Percentiles rank a stretch among this genome's conserved stretches.
Conservation (phyloP, 257 asterid species). For the Leonotis leonurus region DNA sequence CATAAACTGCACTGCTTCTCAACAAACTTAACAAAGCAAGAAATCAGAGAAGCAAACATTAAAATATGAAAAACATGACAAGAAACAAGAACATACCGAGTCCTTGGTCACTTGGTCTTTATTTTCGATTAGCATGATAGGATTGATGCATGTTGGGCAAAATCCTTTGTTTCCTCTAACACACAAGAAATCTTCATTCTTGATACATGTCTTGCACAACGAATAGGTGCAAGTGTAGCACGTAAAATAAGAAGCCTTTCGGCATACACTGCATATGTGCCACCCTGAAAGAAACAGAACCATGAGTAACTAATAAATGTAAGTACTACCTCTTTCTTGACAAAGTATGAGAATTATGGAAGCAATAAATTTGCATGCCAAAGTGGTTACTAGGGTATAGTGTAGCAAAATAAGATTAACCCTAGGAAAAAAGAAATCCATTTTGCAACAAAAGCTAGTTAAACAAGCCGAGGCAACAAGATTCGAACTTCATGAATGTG, state of each 20-base stretch:
- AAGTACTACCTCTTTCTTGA: not conserved
- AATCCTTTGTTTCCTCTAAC: conserved; percentile 83
- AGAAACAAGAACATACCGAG: conserved; percentile 45
- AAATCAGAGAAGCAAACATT: not conserved
- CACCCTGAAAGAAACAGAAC: conserved; percentile 54
- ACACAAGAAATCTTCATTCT: conserved; percentile 43
- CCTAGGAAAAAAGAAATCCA: too few relatives aligned
- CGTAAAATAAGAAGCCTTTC: conserved; percentile 53
- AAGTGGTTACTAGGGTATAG: not conserved
- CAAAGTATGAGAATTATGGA: not conserved
- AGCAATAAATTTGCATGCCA: not conserved
- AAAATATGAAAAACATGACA: not conserved
- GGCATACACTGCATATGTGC: conserved; percentile 86
- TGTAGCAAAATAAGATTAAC: not conserved
- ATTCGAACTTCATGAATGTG: not conserved
- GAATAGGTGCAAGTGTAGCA: conserved; percentile 87
- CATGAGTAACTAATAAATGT: conserved; percentile 6
- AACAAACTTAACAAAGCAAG: not conserved
- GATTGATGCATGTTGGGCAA: conserved; percentile 75
- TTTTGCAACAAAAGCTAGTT: not conserved
- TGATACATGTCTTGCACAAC: conserved; percentile 73
- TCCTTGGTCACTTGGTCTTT: conserved; percentile 51
- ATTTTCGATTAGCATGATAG: conserved; percentile 76
- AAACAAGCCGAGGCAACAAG: not conserved
- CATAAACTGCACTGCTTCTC: too few relatives aligned